phyloP scores from a whole-genome alignment of 305 asterid genomes.

The Fraxinus sp. region DNA sequence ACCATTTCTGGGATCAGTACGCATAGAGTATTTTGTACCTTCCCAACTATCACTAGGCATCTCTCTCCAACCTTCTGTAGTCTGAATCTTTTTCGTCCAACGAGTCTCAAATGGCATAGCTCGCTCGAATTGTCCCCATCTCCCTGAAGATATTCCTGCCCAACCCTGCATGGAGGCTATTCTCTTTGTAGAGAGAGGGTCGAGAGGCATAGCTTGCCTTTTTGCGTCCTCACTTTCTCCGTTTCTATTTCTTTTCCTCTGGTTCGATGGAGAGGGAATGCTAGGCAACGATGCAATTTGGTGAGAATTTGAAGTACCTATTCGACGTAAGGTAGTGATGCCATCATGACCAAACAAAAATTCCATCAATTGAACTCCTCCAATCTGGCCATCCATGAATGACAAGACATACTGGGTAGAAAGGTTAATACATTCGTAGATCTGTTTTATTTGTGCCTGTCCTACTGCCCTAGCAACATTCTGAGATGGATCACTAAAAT shows the following conservation, averaged over 20 bases:
- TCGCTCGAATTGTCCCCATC: background rate
- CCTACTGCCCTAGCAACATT: conserved; percentile 92
- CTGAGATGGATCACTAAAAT: conserved; percentile 78
- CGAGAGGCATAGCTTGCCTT: conserved; percentile 17
- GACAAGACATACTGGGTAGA: conserved; percentile 43
- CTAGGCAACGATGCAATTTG: conserved; percentile 21
- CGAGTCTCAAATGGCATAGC: conserved; percentile 11
- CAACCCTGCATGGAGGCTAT: conserved; percentile 15
- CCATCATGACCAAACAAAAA: conserved; percentile 59
- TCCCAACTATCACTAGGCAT: conserved; percentile 20
- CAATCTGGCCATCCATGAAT: conserved; percentile 59
- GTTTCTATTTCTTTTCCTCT: conserved; percentile 12
- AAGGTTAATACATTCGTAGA: conserved; percentile 61
- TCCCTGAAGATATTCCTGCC: conserved; percentile 15
- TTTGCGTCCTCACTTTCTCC: conserved; percentile 23
- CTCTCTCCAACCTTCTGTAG: conserved; percentile 27
- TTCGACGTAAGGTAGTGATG: conserved; percentile 22
- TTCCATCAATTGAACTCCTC: conserved; percentile 41
- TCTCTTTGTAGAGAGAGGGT: conserved; percentile 20
- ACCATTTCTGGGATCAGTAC: background rate
- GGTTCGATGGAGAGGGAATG: conserved; percentile 21
- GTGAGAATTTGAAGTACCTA: conserved; percentile 26
- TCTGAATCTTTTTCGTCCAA: conserved; percentile 27
- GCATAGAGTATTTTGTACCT: background rate
- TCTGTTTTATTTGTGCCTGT: conserved; percentile 55